phyloP scores from a whole-genome alignment of 306 rosid genomes.

The Quercus gilva region DNA sequence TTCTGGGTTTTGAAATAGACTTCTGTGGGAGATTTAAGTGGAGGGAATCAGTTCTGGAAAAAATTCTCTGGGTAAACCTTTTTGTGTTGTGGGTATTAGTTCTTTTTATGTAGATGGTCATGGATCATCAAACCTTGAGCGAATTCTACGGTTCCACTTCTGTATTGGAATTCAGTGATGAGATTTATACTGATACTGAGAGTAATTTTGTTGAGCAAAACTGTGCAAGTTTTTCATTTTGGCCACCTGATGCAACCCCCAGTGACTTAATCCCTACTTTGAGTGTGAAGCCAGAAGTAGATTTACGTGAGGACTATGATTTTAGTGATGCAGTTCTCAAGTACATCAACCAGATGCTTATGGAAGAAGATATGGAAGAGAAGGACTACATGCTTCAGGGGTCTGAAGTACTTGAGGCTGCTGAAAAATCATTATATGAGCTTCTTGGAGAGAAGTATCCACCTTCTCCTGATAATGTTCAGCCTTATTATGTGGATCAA shows the following conservation, averaged over 20 bases:
- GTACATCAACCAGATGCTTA: conserved; percentile 36
- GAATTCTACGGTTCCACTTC: conserved; percentile 13
- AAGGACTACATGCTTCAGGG: conserved; percentile 36
- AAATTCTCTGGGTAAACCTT: neutral
- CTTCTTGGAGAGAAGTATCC: conserved; percentile 20
- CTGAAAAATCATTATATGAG: conserved; percentile 31
- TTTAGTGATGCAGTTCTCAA: conserved; percentile 38
- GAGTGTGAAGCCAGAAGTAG: conserved; percentile 6
- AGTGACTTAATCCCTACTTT: neutral
- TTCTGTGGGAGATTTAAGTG: neutral
- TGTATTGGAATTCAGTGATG: conserved; percentile 8
- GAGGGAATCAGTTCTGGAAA: no score
- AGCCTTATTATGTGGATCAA: conserved; percentile 9
- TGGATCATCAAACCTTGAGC: conserved; percentile 21
- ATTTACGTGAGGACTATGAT: conserved; percentile 27
- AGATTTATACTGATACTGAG: neutral
- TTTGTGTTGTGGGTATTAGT: conserved; percentile 6
- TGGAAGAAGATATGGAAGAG: conserved; percentile 44
- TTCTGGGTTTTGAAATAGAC: neutral
- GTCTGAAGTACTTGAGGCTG: conserved; percentile 24
- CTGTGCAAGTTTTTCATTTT: conserved; percentile 6
- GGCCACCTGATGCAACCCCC: conserved; percentile 8
- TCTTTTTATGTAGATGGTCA: conserved; percentile 10
- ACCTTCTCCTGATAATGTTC: neutral
- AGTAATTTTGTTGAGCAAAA: conserved; percentile 9